A percentile compares a stretch with the other conserved stretches of the same genome.
phyloP scores from a whole-genome alignment of 495 filamentous ascomycete species.

The Aspergillus funiculosus region DNA sequence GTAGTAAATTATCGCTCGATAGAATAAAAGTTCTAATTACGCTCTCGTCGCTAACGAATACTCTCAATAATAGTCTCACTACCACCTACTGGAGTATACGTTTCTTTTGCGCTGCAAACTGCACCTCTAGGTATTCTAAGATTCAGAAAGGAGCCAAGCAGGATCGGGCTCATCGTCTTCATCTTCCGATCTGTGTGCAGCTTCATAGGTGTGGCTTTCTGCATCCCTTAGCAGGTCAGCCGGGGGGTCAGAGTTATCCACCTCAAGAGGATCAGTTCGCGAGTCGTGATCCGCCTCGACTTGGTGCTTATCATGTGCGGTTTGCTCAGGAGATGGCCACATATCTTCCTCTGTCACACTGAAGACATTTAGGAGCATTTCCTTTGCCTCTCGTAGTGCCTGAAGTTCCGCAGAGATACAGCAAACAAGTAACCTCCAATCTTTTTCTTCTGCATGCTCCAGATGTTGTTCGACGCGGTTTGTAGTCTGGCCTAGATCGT shows the following conservation, averaged over 20 bases:
- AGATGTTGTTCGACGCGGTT: constrained; percentile 34
- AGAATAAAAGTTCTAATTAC: too few species aligned
- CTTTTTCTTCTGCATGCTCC: constrained; percentile 42
- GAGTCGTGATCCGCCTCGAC: constrained; percentile 6
- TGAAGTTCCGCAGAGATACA: constrained; percentile 85
- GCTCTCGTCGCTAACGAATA: too few species aligned
- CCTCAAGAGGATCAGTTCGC: constrained; percentile 20
- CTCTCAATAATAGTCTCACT: too few species aligned
- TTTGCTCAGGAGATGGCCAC: constrained; percentile 13
- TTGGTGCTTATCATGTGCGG: not conserved
- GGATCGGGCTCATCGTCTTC: constrained; percentile 48
- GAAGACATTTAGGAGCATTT: constrained; percentile 55
- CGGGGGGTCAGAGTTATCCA: constrained; percentile 36
- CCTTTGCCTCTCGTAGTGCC: constrained; percentile 66
- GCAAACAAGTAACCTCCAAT: constrained; percentile 85
- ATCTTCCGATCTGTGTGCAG: constrained; percentile 31
- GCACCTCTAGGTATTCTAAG: constrained; percentile 4
- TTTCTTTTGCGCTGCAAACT: too few species aligned
- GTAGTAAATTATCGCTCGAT: too few species aligned
- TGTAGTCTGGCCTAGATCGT: constrained; percentile 40
- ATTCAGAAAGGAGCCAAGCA: constrained; percentile 40
- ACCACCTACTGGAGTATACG: too few species aligned
- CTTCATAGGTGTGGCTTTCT: constrained; percentile 21
- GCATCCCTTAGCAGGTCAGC: constrained; percentile 36
- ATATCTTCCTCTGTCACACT: constrained; percentile 23